Conservation (phyloP, 805 yeast species). For the Metschnikowia amazonensis region DNA sequence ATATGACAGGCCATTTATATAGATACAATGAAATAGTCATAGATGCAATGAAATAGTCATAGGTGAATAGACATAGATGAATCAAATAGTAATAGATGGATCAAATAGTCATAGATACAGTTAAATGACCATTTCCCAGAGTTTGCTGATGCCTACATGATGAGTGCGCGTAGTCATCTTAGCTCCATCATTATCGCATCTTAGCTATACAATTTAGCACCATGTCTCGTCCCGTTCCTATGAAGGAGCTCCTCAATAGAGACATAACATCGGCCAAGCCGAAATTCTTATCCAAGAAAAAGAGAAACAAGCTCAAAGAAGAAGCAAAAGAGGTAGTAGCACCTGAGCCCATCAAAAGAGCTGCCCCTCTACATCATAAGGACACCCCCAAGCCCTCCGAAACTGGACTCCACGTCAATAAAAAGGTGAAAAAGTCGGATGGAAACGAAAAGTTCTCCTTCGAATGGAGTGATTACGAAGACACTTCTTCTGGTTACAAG, state of each 20-base stretch:
- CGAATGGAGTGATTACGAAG: slow-evolving; percentile 68
- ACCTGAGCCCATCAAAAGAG: neutral
- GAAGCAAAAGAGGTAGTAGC: neutral
- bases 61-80: too few species aligned
- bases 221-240: slow-evolving; percentile 18
- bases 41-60: too few species aligned
- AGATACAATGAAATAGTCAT: too few species aligned
- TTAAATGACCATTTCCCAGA: neutral
- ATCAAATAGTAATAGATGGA: too few species aligned
- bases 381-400: neutral
- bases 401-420: neutral
- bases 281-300: slow-evolving; percentile 15
- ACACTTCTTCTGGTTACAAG: slow-evolving; percentile 48
- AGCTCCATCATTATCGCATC: neutral
- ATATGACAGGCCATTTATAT: too few species aligned
- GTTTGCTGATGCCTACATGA: neutral
- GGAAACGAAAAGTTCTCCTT: slow-evolving; percentile 47
- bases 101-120: too few species aligned
- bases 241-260: slow-evolving; percentile 16
- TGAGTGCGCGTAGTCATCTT: neutral
- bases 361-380: neutral
- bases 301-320: slow-evolving; percentile 5
- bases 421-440: slow-evolving; percentile 5
- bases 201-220: too few species aligned
- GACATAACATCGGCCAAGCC: slow-evolving; percentile 11